phyloP scores from a whole-genome alignment of 139 green algal species.

The Astrephomene gubernaculifera region DNA sequence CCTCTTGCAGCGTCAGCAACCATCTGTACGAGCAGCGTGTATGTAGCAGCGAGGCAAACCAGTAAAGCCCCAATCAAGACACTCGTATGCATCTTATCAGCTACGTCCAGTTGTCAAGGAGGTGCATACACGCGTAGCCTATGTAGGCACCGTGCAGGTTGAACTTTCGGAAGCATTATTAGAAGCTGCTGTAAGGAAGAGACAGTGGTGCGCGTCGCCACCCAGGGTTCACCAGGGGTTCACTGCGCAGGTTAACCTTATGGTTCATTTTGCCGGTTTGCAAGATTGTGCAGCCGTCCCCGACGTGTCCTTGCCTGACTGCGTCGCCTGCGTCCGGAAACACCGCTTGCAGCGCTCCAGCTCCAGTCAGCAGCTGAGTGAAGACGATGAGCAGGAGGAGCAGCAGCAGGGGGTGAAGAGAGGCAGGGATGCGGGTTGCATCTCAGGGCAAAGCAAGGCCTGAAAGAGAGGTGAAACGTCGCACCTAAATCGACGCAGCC shows the following conservation, averaged over 20 bases:
- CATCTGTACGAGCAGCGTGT: no score
- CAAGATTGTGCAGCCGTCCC: neutral
- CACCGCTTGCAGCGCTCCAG: neutral
- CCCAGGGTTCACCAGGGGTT: neutral
- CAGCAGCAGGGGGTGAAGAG: neutral
- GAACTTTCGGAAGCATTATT: neutral
- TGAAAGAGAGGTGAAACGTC: no score
- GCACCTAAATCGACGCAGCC: neutral
- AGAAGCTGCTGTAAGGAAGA: neutral
- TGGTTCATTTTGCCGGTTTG: neutral
- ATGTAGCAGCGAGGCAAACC: no score
- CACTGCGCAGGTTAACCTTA: neutral
- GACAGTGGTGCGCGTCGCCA: no score
- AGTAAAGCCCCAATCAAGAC: no score
- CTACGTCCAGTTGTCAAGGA: neutral
- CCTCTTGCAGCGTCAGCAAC: neutral
- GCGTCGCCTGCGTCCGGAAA: neutral
- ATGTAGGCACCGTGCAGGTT: neutral
- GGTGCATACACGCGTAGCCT: neutral
- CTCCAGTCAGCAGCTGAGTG: neutral
- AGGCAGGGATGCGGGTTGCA: neutral
- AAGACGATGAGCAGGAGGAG: neutral
- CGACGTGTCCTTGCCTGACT: neutral
- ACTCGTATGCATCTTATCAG: neutral
- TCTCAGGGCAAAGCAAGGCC: no score